These are phyloP conservation scores for Moringa oleifera DNA, from an alignment of 345 rosid species.

Conservation along the genomic window DNA sequence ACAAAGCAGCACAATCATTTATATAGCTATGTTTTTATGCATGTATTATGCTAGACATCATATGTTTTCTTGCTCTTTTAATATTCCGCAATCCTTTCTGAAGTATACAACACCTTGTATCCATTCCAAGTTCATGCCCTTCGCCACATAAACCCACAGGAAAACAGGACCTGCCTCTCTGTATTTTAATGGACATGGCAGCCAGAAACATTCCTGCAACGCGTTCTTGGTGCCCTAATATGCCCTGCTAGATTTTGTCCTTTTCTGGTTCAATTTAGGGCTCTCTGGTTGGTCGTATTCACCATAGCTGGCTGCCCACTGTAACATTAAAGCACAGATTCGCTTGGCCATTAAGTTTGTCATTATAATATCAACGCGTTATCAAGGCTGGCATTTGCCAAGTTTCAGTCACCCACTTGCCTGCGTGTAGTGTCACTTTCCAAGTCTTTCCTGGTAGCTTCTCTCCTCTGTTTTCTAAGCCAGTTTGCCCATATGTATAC, in stretches of 20 bases:
- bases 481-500: slow-evolving; percentile 12
- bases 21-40: too few species aligned
- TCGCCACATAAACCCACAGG: too few species aligned
- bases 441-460: background rate
- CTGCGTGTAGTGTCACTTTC: too few species aligned
- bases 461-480: background rate
- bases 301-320: slow-evolving; percentile 17
- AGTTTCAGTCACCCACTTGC: background rate
- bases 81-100: too few species aligned
- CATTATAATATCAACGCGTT: slow-evolving; percentile 7
- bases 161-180: too few species aligned
- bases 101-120: too few species aligned
- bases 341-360: too few species aligned
- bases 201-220: slow-evolving; percentile 1
- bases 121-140: too few species aligned
- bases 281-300: background rate
- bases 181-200: too few species aligned
- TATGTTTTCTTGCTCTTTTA: too few species aligned
- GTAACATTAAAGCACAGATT: background rate
- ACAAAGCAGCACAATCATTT: too few species aligned
- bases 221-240: slow-evolving; percentile 6
- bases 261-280: background rate
- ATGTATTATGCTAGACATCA: too few species aligned
- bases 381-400: slow-evolving; percentile 11
- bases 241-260: background rate